A percentile compares a stretch with the other conserved stretches of the same genome.
These are phyloP conservation scores for Mangifera indica DNA, from an alignment of 345 rosid species.

Conservation along the genomic window DNA sequence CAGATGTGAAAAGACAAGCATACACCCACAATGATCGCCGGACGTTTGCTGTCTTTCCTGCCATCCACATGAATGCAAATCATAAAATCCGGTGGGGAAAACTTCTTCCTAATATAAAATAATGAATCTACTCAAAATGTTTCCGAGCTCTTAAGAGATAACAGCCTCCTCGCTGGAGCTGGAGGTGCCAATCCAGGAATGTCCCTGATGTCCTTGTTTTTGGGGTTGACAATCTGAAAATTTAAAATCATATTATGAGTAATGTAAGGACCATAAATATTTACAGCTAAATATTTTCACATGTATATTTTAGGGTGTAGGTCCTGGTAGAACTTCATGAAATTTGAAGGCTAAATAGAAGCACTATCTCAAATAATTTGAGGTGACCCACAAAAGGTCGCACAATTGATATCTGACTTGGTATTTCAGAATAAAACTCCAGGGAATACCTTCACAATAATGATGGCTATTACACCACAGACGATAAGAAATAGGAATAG, in stretches of 20 bases:
- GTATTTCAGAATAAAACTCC: not conserved
- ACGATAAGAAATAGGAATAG: conserved; percentile 84
- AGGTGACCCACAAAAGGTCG: not conserved
- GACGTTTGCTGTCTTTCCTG: conserved; percentile 18
- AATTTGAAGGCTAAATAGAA: not conserved
- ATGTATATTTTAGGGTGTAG: not conserved
- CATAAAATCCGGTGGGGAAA: conserved; percentile 7
- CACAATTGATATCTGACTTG: not conserved
- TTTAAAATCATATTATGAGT: conserved; percentile 20
- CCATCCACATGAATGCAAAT: conserved; percentile 4
- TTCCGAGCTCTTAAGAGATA: conserved; percentile 44
- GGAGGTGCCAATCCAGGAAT: conserved; percentile 99
- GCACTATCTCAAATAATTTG: not conserved
- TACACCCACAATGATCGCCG: conserved; percentile 17
- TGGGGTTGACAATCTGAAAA: conserved; percentile 80
- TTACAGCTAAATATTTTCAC: not conserved
- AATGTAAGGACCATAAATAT: not conserved
- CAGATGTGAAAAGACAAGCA: conserved; percentile 1
- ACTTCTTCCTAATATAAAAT: conserved; percentile 4
- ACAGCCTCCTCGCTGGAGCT: conserved; percentile 82
- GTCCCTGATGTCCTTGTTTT: conserved; percentile 87
- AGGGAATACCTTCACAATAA: conserved; percentile 79
- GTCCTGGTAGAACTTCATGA: not conserved
- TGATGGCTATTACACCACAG: conserved; percentile 89
- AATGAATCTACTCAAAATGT: conserved; percentile 30